Evolutionary conservation across 331 rosid genomes (phyloP), one percentile per base, ranked within the genome.

Genomic region (Dryas integrifolia): DNA sequence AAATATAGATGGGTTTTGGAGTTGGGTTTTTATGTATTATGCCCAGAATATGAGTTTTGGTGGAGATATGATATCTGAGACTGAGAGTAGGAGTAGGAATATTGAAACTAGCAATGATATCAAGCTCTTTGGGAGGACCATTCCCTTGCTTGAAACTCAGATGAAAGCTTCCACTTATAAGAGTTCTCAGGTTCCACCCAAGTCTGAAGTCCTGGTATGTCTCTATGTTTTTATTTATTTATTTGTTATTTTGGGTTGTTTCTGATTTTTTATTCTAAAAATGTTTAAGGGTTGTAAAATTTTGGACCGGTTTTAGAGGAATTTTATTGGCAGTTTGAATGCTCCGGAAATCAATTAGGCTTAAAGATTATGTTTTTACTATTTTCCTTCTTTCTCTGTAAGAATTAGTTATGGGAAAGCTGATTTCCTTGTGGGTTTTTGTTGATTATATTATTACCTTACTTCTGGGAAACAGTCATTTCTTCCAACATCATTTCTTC

Each of bases 41-140:
- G 48, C 41, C 15, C 12, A 18, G 67, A 24, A 57, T 10, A 78
- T 79, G 72, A 79, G 63, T 61, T 3, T 50, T 74, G 72, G 26
- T 46, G 76, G 62, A 44, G 64, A 61, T 44, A 79, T 81, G 85
- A 30, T 30, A 30, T 41, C 45, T 62, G 56, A 41, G 69, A 53
- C 21, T 21, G 63, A 76, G 68, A 67, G 26, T 56, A 40, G 58
- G 0, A 60, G 4, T 21, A 40, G 58, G 0, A 60, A 2, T 21
- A 57, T 21, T 45, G 56, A 72, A 43, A 46, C 47, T 58, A 53
- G 56, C 43, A 71, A 41, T 72, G 84, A 79, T 63, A 74, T 88
- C 39, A 90, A 72, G 84, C 96, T 90, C 76, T 90, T 88, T 64
- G 96, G 96, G 1, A 76, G 77, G 73, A 88, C 83, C 69, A 86